Evolutionary conservation across 2,329 filamentous ascomycete genomes (phyloP).

Genomic region (Colletotrichum truncatum): DNA sequence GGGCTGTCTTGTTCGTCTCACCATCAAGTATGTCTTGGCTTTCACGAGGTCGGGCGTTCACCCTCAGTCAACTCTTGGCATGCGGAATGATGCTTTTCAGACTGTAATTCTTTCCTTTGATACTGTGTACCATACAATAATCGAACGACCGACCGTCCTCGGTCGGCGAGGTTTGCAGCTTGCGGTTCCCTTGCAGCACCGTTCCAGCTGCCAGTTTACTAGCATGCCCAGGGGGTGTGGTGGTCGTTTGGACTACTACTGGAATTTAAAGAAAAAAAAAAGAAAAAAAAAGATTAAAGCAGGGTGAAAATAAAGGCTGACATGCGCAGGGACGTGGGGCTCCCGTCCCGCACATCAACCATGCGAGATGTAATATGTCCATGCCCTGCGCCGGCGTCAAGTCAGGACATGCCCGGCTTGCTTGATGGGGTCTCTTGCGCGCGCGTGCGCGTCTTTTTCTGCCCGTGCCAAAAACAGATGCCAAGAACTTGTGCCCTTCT

Average conservation of each 20-base stretch:
- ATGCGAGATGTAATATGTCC: background rate
- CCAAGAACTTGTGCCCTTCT: background rate
- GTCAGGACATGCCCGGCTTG: background rate
- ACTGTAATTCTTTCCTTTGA: background rate
- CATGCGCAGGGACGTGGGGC: background rate
- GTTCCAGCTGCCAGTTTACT: no score
- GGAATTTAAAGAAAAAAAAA: no score
- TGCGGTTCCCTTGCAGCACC: no score
- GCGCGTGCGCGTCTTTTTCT: background rate
- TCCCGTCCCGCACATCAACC: background rate
- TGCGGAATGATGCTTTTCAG: slow-evolving; percentile 1
- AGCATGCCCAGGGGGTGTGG: no score
- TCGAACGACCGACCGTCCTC: no score
- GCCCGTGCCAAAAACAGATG: background rate
- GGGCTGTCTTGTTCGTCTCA: slow-evolving; percentile 1
- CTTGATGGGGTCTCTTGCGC: background rate
- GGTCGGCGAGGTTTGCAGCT: no score
- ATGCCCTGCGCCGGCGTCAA: background rate
- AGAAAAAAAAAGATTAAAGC: no score
- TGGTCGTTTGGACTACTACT: no score
- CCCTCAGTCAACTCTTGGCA: background rate
- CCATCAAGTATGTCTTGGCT: background rate
- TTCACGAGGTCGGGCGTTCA: background rate
- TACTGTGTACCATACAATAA: no score
- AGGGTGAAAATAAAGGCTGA: background rate